Base-by-base conservation (phyloP, 208 protist genomes). In the Lotmaria passim region DNA sequence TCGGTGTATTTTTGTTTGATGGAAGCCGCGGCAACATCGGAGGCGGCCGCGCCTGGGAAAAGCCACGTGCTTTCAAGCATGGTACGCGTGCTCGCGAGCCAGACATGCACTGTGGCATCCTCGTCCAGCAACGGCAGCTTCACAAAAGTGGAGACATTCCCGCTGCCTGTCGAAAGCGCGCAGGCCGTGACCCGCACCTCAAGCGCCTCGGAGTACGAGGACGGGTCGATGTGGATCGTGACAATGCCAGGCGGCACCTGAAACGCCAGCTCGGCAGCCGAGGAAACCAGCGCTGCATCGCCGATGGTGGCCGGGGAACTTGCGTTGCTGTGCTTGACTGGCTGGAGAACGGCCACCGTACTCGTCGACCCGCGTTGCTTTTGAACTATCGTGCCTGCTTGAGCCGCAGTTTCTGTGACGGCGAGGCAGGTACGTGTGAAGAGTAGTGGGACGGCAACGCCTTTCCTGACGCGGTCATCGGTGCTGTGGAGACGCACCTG, bases 181-280 rank as follows among this genome's bases (percentile, higher is more conserved):
- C 73, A 79, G 10, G 53, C 73, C 12, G 47, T 30, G 17, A 67
- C 7, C 48, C 33, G 38, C 28, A 80, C 8, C 51, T 75, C 58
- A 31, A 85, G 58, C 7, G 61, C 63, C 39, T 81, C 75, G 4
- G 80, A 75, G 60, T 78, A 78, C 46, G 53, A 26, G 14, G 69
- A 31, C 0, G 24, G 26, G 11, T 68, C 46, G 14, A 78, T 51
- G n/a, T 57, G 0, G 6, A 79, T 21, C 14, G 36, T 17, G 36
- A 75, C 30, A 26, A 66, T 71, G 47, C 62, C 50, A 2, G 36
- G 28, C 15, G 71, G 74, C 38, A 72, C 48, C 55, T 31, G 51
- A 23, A 72, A 68, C 1, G 66, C 39, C 2, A 65, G 31, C 47
- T 65, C 46, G 17, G 4, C 14, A 5, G 46, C 56, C 3, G 66